Conservation (phyloP, 1,284 basidiomycete genomes). For the Malassezia sp. region DNA sequence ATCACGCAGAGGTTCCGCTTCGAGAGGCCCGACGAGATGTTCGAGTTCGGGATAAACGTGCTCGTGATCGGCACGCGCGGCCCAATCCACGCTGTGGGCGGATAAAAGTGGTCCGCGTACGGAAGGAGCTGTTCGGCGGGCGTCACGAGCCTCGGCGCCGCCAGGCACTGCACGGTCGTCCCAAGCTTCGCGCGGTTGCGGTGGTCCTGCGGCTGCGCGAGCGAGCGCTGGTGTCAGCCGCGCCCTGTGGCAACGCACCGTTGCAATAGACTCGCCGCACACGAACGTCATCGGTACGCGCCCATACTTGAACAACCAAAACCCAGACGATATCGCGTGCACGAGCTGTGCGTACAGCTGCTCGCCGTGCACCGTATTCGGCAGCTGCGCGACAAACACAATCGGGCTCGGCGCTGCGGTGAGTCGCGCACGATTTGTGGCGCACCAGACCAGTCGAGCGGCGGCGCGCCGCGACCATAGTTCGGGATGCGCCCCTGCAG, state of each 20-base stretch:
- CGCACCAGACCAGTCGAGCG: constrained; percentile 13
- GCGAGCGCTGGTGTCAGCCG: constrained; percentile 17
- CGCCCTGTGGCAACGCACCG: constrained; percentile 6
- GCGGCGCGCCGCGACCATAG: constrained; percentile 5
- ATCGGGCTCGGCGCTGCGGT: constrained; percentile 17
- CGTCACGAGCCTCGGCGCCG: constrained; percentile 18
- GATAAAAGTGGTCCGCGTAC: constrained; percentile 28
- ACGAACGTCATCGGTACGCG: constrained; percentile 31
- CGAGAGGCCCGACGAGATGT: constrained; percentile 23
- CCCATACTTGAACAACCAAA: constrained; percentile 38
- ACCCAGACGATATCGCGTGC: constrained; percentile 27
- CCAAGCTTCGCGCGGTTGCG: constrained; percentile 27
- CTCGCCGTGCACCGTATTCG: constrained; percentile 42
- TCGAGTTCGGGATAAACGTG: constrained; percentile 27
- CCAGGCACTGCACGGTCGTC: constrained; percentile 25
- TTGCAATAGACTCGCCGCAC: constrained; percentile 33
- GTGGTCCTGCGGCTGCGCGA: constrained; percentile 23
- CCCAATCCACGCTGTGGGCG: constrained; percentile 25
- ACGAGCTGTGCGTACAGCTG: constrained; percentile 41
- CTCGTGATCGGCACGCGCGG: constrained; percentile 23
- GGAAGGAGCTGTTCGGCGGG: constrained; percentile 22
- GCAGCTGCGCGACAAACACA: constrained; percentile 38
- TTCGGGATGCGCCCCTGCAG: constrained; percentile 20
- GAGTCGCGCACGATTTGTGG: not conserved
- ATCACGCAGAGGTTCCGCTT: constrained; percentile 27